These are phyloP conservation scores for Leptographium wingfieldii DNA, from an alignment of 2,329 filamentous ascomycete species.

Conservation along the genomic window DNA sequence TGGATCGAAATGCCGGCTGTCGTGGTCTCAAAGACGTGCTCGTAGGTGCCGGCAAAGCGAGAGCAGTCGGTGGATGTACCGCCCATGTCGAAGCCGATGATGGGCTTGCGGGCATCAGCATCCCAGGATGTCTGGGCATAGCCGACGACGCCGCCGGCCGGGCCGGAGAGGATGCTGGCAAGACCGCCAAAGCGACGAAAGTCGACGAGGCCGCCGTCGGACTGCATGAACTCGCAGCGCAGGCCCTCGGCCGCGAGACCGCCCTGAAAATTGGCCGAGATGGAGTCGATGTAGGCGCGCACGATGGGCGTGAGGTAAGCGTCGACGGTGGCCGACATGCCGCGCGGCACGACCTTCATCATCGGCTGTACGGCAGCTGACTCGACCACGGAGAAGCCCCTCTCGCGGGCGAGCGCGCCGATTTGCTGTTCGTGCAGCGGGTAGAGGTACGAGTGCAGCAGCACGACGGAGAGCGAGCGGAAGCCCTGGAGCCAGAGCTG, in stretches of 20 bases:
- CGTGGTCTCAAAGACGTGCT: constrained; percentile 89
- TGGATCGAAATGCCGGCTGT: neutral
- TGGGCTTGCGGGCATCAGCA: constrained; percentile 63
- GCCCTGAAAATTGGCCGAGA: constrained; percentile 68
- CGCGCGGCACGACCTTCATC: constrained; percentile 69
- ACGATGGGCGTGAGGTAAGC: constrained; percentile 72
- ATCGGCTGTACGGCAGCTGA: constrained; percentile 80
- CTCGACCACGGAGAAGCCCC: constrained; percentile 50
- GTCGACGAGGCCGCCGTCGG: constrained; percentile 61
- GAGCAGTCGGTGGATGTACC: constrained; percentile 89
- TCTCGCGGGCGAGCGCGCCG: constrained; percentile 61
- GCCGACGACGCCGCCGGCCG: constrained; percentile 85
- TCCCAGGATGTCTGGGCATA: constrained; percentile 90
- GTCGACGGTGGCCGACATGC: constrained; percentile 66
- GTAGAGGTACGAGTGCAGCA: constrained; percentile 90
- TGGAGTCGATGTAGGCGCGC: constrained; percentile 60
- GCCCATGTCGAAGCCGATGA: constrained; percentile 95
- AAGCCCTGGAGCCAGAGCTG: constrained; percentile 58
- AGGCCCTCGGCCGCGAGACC: constrained; percentile 64
- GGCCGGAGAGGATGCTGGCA: constrained; percentile 75
- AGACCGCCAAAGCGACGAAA: constrained; percentile 74
- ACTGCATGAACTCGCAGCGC: constrained; percentile 75
- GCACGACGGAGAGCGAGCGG: constrained; percentile 71
- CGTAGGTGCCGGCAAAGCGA: constrained; percentile 74
- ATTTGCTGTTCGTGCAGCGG: constrained; percentile 73